These are phyloP conservation scores for Fermentozyma sake DNA, from an alignment of 1,139 yeast species.

Conservation along the genomic window DNA sequence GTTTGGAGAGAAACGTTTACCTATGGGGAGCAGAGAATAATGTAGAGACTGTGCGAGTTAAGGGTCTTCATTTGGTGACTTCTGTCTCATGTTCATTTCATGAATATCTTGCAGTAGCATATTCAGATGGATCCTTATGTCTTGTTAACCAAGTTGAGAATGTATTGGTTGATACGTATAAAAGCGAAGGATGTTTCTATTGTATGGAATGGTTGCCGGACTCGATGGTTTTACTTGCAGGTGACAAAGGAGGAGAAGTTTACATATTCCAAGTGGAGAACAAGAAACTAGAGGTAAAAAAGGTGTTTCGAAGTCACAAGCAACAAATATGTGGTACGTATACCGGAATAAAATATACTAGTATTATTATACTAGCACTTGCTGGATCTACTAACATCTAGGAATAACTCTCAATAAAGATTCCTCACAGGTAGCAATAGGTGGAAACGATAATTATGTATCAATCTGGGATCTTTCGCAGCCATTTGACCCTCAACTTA, in stretches of 20 bases:
- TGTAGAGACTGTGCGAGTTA: slow-evolving; percentile 27
- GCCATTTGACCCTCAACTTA: slow-evolving; percentile 35
- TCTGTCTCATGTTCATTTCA: slow-evolving; percentile 53
- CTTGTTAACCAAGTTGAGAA: slow-evolving; percentile 17
- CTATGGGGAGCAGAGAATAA: slow-evolving; percentile 60
- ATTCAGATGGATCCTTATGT: slow-evolving; percentile 22
- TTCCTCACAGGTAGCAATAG: slow-evolving; percentile 54
- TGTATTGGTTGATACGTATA: neutral
- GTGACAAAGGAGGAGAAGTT: slow-evolving; percentile 68
- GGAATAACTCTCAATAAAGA: slow-evolving; percentile 53
- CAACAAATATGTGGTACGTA: slow-evolving; percentile 66
- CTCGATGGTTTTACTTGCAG: slow-evolving; percentile 47
- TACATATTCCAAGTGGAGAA: slow-evolving; percentile 33
- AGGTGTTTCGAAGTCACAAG: slow-evolving; percentile 45
- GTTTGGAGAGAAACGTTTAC: slow-evolving; percentile 56
- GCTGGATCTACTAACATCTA: slow-evolving; percentile 8
- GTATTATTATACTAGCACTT: slow-evolving; percentile 5
- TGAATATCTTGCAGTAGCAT: slow-evolving; percentile 54
- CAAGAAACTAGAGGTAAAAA: slow-evolving; percentile 8
- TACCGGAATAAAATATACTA: neutral
- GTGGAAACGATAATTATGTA: slow-evolving; percentile 71
- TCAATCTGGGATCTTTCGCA: slow-evolving; percentile 59
- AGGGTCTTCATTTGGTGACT: slow-evolving; percentile 42
- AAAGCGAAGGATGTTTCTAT: slow-evolving; percentile 39
- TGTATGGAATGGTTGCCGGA: slow-evolving; percentile 61